Percentiles rank a stretch among this genome's conserved stretches.
phyloP scores from a whole-genome alignment of 2,329 filamentous ascomycete species.

The Blastomyces percursus region DNA sequence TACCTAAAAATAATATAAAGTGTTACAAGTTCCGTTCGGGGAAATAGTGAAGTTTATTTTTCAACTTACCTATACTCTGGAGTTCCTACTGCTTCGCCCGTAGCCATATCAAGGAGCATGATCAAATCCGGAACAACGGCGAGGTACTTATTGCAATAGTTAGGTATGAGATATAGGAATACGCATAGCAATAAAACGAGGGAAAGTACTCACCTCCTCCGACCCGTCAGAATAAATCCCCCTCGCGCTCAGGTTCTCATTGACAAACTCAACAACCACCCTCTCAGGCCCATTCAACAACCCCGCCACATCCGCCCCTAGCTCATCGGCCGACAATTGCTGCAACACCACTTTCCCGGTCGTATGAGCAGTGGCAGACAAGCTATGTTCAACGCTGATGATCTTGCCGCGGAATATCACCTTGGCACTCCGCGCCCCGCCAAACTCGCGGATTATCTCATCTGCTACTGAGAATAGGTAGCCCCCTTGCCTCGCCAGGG shows the following conservation, averaged over 20 bases:
- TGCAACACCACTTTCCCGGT: slow-evolving; percentile 49
- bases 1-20: slow-evolving; percentile 30
- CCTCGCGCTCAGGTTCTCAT: slow-evolving; percentile 55
- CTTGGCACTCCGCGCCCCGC: slow-evolving; percentile 42
- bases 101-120: slow-evolving; percentile 17
- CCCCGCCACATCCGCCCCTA: slow-evolving; percentile 14
- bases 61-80: slow-evolving; percentile 25
- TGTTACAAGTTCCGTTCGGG: not conserved
- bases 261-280: slow-evolving; percentile 44
- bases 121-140: slow-evolving; percentile 28
- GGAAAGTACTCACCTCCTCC: slow-evolving; percentile 6
- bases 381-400: slow-evolving; percentile 43
- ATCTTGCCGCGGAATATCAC: slow-evolving; percentile 56
- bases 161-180: not conserved
- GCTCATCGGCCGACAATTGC: slow-evolving; percentile 32
- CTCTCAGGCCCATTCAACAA: slow-evolving; percentile 15
- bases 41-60: not conserved
- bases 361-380: slow-evolving; percentile 38
- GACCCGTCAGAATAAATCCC: slow-evolving; percentile 10
- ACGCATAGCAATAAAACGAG: not conserved
- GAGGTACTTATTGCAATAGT: not conserved
- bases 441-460: slow-evolving; percentile 47
- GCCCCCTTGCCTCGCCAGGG: slow-evolving; percentile 39
- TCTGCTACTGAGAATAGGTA: slow-evolving; percentile 45
- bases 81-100: slow-evolving; percentile 42